Evolutionary conservation across 2,329 filamentous ascomycete species (phyloP).

Genomic region (Fusarium concolor): DNA sequence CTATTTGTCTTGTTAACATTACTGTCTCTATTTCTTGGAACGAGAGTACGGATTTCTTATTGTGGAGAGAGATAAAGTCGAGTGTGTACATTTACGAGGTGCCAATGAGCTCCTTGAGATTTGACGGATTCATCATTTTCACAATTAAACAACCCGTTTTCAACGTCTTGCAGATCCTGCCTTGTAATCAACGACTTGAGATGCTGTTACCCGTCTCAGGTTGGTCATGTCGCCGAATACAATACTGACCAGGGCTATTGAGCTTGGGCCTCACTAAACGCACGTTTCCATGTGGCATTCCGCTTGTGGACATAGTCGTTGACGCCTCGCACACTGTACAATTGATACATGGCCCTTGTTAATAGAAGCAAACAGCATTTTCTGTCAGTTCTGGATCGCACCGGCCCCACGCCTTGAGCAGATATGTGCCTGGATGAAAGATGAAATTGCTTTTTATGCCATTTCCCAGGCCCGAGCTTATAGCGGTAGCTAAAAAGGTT

Average conservation of each 20-base stretch:
- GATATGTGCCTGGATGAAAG: slow-evolving; percentile 1
- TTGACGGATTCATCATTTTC: slow-evolving; percentile 3
- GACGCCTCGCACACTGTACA: slow-evolving; percentile 38
- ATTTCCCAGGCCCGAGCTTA: neutral
- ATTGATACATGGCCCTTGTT: slow-evolving; percentile 11
- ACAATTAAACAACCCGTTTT: slow-evolving; percentile 2
- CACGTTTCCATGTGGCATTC: slow-evolving; percentile 32
- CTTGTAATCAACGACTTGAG: neutral
- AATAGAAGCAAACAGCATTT: slow-evolving; percentile 28
- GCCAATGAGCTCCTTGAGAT: slow-evolving; percentile 6
- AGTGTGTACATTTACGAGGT: slow-evolving; percentile 35
- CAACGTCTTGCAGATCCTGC: neutral
- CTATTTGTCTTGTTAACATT: slow-evolving; percentile 25
- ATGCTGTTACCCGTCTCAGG: slow-evolving; percentile 1
- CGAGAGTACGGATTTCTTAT: slow-evolving; percentile 25
- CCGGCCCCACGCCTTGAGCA: slow-evolving; percentile 18
- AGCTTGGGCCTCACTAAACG: slow-evolving; percentile 31
- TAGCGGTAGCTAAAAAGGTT: neutral
- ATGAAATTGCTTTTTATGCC: slow-evolving; percentile 9
- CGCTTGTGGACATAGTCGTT: slow-evolving; percentile 13
- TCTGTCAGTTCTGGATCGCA: slow-evolving; percentile 9
- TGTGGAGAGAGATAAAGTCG: slow-evolving; percentile 19
- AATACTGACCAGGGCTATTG: slow-evolving; percentile 2
- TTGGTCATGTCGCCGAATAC: neutral
- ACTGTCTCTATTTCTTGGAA: slow-evolving; percentile 30